Evolutionary conservation across 202 grass and related monocot species (phyloP).

Genomic region (Alloteropsis angusta): DNA sequence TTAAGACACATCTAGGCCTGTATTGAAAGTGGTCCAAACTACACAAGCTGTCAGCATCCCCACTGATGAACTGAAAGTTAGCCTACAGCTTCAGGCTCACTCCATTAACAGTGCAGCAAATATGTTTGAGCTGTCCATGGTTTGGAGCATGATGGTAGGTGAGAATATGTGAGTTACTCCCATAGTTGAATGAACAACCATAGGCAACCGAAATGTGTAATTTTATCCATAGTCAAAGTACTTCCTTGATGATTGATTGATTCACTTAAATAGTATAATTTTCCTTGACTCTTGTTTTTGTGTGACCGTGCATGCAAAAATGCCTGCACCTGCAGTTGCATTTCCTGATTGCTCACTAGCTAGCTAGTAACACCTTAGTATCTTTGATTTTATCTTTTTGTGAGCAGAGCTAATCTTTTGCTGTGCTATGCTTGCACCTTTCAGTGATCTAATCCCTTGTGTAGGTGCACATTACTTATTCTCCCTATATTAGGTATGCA

Average conservation of each 20-base stretch:
- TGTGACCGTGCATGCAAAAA: background rate
- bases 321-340: background rate
- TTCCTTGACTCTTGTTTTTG: background rate
- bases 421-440: background rate
- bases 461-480: background rate
- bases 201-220: background rate
- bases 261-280: background rate
- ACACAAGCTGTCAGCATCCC: background rate
- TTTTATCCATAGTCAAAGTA: constrained; percentile 2
- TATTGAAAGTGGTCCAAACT: constrained; percentile 7
- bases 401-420: background rate
- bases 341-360: background rate
- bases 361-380: background rate
- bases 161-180: background rate
- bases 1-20: constrained; percentile 1
- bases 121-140: background rate
- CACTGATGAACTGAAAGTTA: background rate
- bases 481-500: background rate
- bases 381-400: background rate
- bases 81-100: background rate
- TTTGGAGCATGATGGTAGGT: background rate
- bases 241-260: background rate
- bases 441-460: background rate
- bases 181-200: background rate
- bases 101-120: background rate